These are phyloP conservation scores for Medicago lupulina DNA, from an alignment of 306 rosid genomes.

Conservation along the genomic window DNA sequence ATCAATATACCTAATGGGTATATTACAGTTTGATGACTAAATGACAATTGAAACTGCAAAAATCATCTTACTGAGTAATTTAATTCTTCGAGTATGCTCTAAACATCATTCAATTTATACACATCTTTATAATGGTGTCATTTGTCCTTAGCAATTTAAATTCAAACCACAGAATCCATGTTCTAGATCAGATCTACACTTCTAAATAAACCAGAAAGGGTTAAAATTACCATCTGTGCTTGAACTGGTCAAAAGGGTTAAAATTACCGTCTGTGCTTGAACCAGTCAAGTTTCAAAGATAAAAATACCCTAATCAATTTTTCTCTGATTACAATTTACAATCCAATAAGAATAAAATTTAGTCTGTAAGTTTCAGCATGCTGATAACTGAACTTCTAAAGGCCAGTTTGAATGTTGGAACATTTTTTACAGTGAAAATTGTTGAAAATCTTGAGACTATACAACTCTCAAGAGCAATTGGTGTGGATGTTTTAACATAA, in stretches of 20 bases:
- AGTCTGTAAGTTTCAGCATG: slow-evolving; percentile 18
- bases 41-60: slow-evolving; percentile 36
- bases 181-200: slow-evolving; percentile 25
- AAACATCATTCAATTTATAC: background rate
- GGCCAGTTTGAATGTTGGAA: background rate
- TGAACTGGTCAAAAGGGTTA: no score
- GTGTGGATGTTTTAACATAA: slow-evolving; percentile 1
- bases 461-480: background rate
- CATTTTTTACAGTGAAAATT: no score
- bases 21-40: slow-evolving; percentile 10
- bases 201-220: background rate
- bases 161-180: slow-evolving; percentile 24
- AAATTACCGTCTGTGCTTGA: background rate
- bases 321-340: slow-evolving; percentile 7
- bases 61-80: slow-evolving; percentile 4
- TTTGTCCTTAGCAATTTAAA: background rate
- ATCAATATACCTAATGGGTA: background rate
- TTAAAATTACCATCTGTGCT: background rate
- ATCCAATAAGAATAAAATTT: slow-evolving; percentile 6
- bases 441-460: background rate
- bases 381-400: slow-evolving; percentile 31
- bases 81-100: slow-evolving; percentile 6
- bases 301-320: background rate
- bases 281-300: slow-evolving; percentile 12
- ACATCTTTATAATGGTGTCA: background rate